phyloP scores from a whole-genome alignment of 495 filamentous ascomycete species.

The Podospora australis region DNA sequence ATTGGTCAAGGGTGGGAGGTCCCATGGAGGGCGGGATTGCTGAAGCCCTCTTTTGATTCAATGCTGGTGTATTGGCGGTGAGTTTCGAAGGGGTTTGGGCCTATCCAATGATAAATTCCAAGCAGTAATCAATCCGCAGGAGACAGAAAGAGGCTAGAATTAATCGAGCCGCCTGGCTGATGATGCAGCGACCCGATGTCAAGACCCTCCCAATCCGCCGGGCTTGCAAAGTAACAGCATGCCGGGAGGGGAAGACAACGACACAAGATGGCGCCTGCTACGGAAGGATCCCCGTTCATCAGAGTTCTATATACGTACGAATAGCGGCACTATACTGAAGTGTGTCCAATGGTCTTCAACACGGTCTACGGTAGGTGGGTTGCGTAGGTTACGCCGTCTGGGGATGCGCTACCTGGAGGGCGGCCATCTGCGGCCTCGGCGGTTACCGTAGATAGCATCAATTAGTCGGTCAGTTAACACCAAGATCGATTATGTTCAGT shows the following conservation, averaged over 20 bases:
- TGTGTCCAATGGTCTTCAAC: too few relatives aligned
- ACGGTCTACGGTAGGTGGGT: background rate
- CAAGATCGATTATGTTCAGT: too few relatives aligned
- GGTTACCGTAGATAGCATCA: too few relatives aligned
- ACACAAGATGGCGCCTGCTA: background rate
- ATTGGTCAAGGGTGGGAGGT: too few relatives aligned
- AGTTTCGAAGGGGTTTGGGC: background rate
- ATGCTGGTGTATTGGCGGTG: background rate
- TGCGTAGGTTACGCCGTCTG: background rate
- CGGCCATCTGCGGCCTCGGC: background rate
- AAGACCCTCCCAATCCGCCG: conserved; percentile 7
- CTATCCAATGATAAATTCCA: background rate
- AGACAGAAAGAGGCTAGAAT: too few relatives aligned
- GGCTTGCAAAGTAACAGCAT: background rate
- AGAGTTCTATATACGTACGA: too few relatives aligned
- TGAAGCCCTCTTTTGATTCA: too few relatives aligned
- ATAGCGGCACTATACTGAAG: too few relatives aligned
- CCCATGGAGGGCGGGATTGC: too few relatives aligned
- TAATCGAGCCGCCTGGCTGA: conserved; percentile 9
- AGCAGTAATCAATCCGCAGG: background rate
- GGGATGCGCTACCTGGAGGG: too few relatives aligned
- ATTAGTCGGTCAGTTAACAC: too few relatives aligned
- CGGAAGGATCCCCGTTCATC: background rate
- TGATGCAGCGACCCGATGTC: conserved; percentile 10
- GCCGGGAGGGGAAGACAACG: too few relatives aligned